Conservation (phyloP, 2,329 filamentous ascomycete genomes). For the Cercospora sojina region DNA sequence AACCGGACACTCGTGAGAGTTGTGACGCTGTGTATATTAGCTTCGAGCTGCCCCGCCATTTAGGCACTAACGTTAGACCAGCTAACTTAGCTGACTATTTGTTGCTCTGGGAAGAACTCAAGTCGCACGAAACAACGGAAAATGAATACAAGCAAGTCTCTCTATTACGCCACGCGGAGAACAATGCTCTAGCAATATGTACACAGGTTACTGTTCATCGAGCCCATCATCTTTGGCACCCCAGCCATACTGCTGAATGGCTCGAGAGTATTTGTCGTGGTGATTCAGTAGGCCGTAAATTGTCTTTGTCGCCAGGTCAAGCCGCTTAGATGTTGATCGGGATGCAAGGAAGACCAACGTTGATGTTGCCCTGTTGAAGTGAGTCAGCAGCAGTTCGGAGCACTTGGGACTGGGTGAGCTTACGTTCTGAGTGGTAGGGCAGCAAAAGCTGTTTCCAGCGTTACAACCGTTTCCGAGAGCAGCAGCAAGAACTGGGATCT, state of each 20-base stretch:
- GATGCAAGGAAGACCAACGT: constrained; percentile 6
- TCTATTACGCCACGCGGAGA: neutral
- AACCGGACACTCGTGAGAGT: neutral
- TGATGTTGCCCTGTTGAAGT: neutral
- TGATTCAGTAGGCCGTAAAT: neutral
- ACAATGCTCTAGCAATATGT: neutral
- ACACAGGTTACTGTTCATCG: neutral
- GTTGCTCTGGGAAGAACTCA: neutral
- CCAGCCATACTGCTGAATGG: neutral
- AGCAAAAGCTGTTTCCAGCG: constrained; percentile 24
- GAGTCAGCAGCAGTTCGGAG: too few species aligned
- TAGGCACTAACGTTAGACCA: neutral
- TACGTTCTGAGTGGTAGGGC: constrained; percentile 21
- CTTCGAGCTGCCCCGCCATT: neutral
- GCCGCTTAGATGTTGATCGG: constrained; percentile 9
- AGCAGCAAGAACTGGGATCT: neutral
- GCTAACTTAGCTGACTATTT: neutral
- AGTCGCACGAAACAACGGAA: neutral
- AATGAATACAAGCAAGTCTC: neutral
- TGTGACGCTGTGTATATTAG: neutral
- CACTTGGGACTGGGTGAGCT: too few species aligned
- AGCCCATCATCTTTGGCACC: neutral
- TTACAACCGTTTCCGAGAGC: constrained; percentile 13
- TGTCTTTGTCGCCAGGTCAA: neutral
- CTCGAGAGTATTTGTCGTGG: neutral